Conservation (phyloP, 768 basidiomycete species). For the Mrakia hoshinonis region DNA sequence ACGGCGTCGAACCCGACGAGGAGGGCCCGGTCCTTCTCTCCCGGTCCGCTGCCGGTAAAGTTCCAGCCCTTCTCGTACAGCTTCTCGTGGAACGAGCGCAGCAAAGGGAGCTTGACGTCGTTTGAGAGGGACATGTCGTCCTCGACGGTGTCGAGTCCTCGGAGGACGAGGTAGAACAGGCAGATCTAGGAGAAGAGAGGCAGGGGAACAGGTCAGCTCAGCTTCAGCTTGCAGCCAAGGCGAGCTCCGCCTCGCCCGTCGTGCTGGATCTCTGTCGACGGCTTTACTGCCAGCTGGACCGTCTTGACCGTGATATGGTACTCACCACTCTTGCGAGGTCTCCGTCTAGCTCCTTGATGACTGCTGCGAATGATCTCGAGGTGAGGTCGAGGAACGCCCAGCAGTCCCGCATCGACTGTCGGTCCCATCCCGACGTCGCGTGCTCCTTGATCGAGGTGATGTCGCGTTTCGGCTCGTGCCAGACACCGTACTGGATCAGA, state of each 20-base stretch:
- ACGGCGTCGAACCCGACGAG: constrained; percentile 74
- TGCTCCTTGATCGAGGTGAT: constrained; percentile 68
- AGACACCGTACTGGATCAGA: constrained; percentile 72
- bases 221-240: not conserved
- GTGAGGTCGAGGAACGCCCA: constrained; percentile 85
- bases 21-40: constrained; percentile 79
- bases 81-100: constrained; percentile 71
- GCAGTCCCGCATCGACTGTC: constrained; percentile 74
- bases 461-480: constrained; percentile 71
- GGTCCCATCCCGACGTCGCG: constrained; percentile 74
- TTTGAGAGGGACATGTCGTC: constrained; percentile 96
- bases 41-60: constrained; percentile 68
- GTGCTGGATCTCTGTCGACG: too few species aligned
- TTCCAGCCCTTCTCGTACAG: constrained; percentile 77
- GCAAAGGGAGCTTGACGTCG: constrained; percentile 70
- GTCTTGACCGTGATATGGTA: too few species aligned
- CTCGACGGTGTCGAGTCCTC: constrained; percentile 93
- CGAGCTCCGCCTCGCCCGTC: not conserved
- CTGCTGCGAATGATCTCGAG: constrained; percentile 79
- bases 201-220: not conserved
- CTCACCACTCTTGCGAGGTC: constrained; percentile 85
- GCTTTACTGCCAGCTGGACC: too few species aligned
- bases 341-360: constrained; percentile 92
- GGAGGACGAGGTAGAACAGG: constrained; percentile 86
- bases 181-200: constrained; percentile 55